These are phyloP conservation scores for Geotrichum citri-aurantii DNA, from an alignment of 1,139 yeast species.

Conservation along the genomic window DNA sequence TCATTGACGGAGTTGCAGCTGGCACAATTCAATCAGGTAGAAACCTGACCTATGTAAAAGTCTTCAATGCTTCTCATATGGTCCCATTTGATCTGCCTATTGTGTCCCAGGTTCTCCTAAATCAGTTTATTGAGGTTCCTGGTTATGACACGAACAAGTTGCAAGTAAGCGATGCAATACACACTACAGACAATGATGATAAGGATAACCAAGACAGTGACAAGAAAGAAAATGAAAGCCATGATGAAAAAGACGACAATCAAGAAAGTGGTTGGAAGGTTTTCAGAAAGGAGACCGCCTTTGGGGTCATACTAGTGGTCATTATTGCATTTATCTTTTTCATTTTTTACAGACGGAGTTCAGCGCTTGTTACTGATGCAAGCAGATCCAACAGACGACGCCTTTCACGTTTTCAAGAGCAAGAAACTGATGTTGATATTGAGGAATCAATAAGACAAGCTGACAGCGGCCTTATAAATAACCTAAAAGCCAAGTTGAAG, in stretches of 20 bases:
- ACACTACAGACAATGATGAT: background rate
- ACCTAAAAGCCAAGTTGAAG: background rate
- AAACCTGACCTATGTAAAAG: conserved; percentile 69
- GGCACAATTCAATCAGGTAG: conserved; percentile 44
- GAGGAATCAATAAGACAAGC: background rate
- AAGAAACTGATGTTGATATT: background rate
- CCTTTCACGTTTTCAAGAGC: conserved; percentile 4
- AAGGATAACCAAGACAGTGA: background rate
- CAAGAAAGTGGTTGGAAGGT: conserved; percentile 34
- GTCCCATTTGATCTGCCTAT: conserved; percentile 81
- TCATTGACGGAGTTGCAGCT: conserved; percentile 24
- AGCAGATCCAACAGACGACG: background rate
- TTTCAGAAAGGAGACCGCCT: conserved; percentile 37
- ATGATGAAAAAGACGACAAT: background rate
- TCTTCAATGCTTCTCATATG: conserved; percentile 84
- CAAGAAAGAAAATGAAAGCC: background rate
- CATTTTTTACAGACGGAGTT: conserved; percentile 27
- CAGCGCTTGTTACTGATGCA: conserved; percentile 11
- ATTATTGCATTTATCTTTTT: conserved; percentile 27
- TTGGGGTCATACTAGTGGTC: conserved; percentile 35
- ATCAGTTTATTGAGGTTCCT: conserved; percentile 19
- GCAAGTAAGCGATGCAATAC: background rate
- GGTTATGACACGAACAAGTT: background rate
- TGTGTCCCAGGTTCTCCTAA: conserved; percentile 56
- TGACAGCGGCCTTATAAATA: background rate